phyloP scores from a whole-genome alignment of 139 green algal species.

The Ettlia oleoabundans region DNA sequence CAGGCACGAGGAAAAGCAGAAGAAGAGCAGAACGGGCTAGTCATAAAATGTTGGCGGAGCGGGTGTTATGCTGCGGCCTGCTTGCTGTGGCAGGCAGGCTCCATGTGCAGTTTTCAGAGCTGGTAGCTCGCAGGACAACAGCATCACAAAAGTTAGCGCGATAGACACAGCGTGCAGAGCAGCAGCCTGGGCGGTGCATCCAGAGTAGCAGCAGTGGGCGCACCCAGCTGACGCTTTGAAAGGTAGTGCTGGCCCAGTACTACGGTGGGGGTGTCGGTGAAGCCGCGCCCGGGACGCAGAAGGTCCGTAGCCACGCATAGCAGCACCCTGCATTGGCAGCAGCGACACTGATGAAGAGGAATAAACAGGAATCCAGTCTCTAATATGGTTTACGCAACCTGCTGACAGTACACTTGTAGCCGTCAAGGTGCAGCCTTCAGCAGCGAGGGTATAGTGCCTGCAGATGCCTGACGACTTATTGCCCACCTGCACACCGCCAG shows the following conservation, averaged over 20 bases:
- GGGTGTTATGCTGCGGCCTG: no score
- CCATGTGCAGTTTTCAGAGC: no score
- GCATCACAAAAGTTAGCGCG: no score
- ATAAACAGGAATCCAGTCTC: no score
- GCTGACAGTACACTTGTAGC: no score
- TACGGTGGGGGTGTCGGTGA: slow-evolving; percentile 13
- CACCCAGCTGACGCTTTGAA: slow-evolving; percentile 30
- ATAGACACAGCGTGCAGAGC: no score
- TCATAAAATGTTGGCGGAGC: no score
- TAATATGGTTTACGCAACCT: no score
- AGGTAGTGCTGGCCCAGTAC: slow-evolving; percentile 29
- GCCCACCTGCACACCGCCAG: slow-evolving; percentile 22
- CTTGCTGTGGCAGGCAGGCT: not conserved
- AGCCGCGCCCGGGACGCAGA: slow-evolving; percentile 14
- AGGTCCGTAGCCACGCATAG: slow-evolving; percentile 4
- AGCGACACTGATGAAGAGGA: not conserved
- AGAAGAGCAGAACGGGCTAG: not conserved
- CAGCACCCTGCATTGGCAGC: not conserved
- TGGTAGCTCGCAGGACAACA: no score
- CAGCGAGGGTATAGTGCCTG: no score
- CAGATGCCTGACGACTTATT: no score
- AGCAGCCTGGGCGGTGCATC: not conserved
- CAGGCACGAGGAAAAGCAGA: not conserved
- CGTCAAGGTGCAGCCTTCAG: not conserved
- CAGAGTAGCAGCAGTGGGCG: not conserved